Percentiles rank a stretch among this genome's conserved stretches.
Evolutionary conservation across 768 basidiomycete species (phyloP).

Genomic region (Termitomyces sp.): DNA sequence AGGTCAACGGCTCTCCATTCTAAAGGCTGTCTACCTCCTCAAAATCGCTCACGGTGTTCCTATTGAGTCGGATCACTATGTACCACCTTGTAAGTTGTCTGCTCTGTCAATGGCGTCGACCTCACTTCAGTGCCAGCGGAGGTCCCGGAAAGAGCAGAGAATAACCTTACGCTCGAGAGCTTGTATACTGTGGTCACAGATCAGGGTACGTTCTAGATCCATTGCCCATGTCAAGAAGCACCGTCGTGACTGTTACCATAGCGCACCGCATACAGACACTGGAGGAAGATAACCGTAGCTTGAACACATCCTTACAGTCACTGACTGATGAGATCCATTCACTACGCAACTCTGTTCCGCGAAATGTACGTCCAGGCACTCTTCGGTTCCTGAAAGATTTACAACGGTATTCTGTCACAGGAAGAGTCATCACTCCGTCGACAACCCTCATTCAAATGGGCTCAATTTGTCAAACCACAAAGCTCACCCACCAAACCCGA

Average conservation of each 20-base stretch:
- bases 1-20: slow-evolving; percentile 87
- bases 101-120: slow-evolving; percentile 1
- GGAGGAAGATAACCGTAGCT: slow-evolving; percentile 74
- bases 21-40: slow-evolving; percentile 87
- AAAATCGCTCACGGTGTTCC: slow-evolving; percentile 84
- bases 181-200: slow-evolving; percentile 66
- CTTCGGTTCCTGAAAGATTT: slow-evolving; percentile 4
- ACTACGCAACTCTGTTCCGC: slow-evolving; percentile 36
- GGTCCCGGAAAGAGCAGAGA: slow-evolving; percentile 50
- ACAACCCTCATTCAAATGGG: slow-evolving; percentile 89
- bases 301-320: slow-evolving; percentile 59
- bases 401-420: slow-evolving; percentile 19
- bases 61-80: slow-evolving; percentile 80
- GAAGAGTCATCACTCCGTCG: slow-evolving; percentile 48
- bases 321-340: slow-evolving; percentile 65
- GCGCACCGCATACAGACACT: slow-evolving; percentile 65
- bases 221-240: not conserved
- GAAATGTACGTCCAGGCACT: slow-evolving; percentile 30
- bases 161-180: slow-evolving; percentile 55
- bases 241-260: slow-evolving; percentile 24
- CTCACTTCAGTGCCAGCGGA: slow-evolving; percentile 42
- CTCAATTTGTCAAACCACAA: slow-evolving; percentile 69
- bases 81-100: slow-evolving; percentile 75
- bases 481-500: slow-evolving; percentile 81
- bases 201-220: slow-evolving; percentile 51